Evolutionary conservation across 139 green algal genomes (phyloP).

Genomic region (Raphidocelis subcapitata): DNA sequence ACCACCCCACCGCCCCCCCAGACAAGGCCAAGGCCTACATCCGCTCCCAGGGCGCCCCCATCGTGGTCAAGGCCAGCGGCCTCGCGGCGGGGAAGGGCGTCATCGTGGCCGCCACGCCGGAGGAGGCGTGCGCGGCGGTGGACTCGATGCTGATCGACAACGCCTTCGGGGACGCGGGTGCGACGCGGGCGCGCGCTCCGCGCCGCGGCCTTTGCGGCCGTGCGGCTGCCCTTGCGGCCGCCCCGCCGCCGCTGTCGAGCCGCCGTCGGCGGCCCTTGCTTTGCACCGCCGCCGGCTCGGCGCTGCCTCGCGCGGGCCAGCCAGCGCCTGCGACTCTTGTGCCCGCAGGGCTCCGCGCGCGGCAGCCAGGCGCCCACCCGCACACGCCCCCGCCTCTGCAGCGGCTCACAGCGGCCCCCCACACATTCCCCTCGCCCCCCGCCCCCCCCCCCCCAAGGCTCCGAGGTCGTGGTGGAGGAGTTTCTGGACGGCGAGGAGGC

Average conservation of each 20-base stretch:
- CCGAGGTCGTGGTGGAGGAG: conserved; percentile 92
- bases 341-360: too few species aligned
- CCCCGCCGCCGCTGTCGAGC: too few species aligned
- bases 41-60: conserved; percentile 72
- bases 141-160: conserved; percentile 85
- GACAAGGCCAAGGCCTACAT: too few species aligned
- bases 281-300: too few species aligned
- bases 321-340: too few species aligned
- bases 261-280: too few species aligned
- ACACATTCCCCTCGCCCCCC: background rate
- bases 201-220: background rate
- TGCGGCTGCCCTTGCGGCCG: too few species aligned
- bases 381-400: too few species aligned
- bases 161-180: conserved; percentile 78
- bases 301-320: too few species aligned
- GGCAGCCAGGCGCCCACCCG: too few species aligned
- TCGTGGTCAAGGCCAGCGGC: conserved; percentile 97
- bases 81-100: conserved; percentile 94
- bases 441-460: conserved; percentile 35
- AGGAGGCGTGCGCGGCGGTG: conserved; percentile 82
- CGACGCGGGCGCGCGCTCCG: background rate
- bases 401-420: too few species aligned
- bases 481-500: conserved; percentile 96
- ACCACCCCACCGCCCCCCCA: too few species aligned
- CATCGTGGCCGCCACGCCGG: conserved; percentile 75